Base-by-base conservation (phyloP, 805 yeast species). In the Teunomyces gatunensis region DNA sequence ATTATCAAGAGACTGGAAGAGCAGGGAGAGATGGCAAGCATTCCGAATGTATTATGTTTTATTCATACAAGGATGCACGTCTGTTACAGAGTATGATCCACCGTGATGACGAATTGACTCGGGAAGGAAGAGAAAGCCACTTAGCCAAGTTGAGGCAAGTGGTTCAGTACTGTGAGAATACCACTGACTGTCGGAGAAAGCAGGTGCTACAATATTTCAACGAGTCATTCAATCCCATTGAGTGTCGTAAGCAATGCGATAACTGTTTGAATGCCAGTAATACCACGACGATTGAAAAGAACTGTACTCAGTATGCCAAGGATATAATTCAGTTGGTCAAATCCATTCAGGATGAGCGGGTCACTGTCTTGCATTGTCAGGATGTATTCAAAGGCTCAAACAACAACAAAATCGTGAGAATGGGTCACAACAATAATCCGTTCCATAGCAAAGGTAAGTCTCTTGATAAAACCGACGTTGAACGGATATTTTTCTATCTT, bases 1-100 rank as follows among this genome's bases (percentile, higher is more conserved):
- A 94, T 64, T 94, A 94, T 59, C 99, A 94, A 66, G 99, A 94
- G 64, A 91, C 98, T 1, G 99, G 99, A 6, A 82, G 99, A 67
- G 99, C 98, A 3, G 99, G 99, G 4, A 80, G 99, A 69, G 99
- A 94, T 69, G 98, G 99, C 0, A 69, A 78, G 6, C 80, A 73
- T 39, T 86, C 96, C 1, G 85, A 83, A 48, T 94, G 98, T 68
- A 78, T 89, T 11, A 77, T 92, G 78, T 92, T 80, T 57, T 94
- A 86, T 64, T 78, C 84, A 9, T 85, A 85, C 67, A 78, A 79
- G 50, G 99, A 92, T 68, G 95, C 92, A 0, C 72, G 90, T 48
- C 71, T 81, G 25, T 67, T 94, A 39, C 90, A 86, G 63, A 74
- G 82, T 13, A 78, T 89, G 81, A 90, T 94, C 39, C 83, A 83